Conservation (phyloP, 2,329 filamentous ascomycete species). For the Pseudogymnoascus verrucosus region DNA sequence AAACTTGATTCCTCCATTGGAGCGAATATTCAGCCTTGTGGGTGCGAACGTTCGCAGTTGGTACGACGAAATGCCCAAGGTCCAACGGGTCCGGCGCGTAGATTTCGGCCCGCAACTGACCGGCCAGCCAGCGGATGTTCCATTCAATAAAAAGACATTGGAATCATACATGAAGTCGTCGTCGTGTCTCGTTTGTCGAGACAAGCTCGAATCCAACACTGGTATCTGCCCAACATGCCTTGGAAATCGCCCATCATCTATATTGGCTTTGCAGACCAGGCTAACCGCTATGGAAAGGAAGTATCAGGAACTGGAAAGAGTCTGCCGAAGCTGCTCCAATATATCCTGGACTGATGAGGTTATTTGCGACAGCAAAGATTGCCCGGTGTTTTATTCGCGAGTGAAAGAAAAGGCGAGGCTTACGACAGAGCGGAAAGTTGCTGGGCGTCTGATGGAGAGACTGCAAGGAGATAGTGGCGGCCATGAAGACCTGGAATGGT, state of each 20-base stretch:
- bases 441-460: slow-evolving; percentile 34
- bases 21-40: slow-evolving; percentile 93
- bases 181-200: slow-evolving; percentile 66
- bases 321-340: slow-evolving; percentile 76
- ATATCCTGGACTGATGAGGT: slow-evolving; percentile 68
- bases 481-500: slow-evolving; percentile 25
- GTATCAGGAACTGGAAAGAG: slow-evolving; percentile 52
- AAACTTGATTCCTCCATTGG: slow-evolving; percentile 88
- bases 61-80: slow-evolving; percentile 96
- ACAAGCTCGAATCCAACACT: slow-evolving; percentile 34
- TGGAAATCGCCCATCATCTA: slow-evolving; percentile 45
- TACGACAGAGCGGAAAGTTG: slow-evolving; percentile 30
- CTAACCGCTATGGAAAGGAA: slow-evolving; percentile 57
- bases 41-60: slow-evolving; percentile 84
- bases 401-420: slow-evolving; percentile 50
- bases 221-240: slow-evolving; percentile 54
- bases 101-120: slow-evolving; percentile 22
- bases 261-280: slow-evolving; percentile 55
- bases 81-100: slow-evolving; percentile 61
- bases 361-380: slow-evolving; percentile 84
- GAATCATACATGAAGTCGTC: slow-evolving; percentile 86
- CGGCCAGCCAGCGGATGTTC: slow-evolving; percentile 32
- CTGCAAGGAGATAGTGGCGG: slow-evolving; percentile 28
- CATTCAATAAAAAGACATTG: slow-evolving; percentile 55
- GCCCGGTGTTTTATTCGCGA: slow-evolving; percentile 81